A percentile compares a stretch with the other conserved stretches of the same genome.
Evolutionary conservation across 345 rosid species (phyloP).

Genomic region (Sonneratia alba): DNA sequence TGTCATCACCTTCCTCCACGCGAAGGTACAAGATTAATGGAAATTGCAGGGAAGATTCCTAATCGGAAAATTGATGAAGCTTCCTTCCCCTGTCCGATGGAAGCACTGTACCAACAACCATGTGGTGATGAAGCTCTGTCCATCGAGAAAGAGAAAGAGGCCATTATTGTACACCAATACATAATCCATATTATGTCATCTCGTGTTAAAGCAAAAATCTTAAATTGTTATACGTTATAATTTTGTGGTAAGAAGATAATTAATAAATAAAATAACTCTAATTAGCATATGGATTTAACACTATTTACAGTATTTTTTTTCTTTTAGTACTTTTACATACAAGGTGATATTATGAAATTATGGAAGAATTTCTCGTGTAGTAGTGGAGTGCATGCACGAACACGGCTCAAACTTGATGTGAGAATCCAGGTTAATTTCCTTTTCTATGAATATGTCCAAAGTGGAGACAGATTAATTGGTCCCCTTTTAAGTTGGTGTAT

Average conservation of each 20-base stretch:
- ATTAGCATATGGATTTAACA: no score
- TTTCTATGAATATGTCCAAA: constrained; percentile 1
- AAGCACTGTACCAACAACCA: not conserved
- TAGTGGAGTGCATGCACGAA: not conserved
- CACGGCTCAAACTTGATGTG: not conserved
- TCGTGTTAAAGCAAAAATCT: no score
- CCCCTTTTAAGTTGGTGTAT: not conserved
- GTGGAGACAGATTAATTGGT: not conserved
- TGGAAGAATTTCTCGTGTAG: no score
- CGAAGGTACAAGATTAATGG: not conserved
- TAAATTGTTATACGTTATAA: no score
- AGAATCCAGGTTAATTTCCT: not conserved
- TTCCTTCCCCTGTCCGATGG: not conserved
- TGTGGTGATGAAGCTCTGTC: not conserved
- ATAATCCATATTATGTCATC: no score
- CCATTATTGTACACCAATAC: no score
- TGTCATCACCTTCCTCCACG: not conserved
- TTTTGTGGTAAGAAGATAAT: no score
- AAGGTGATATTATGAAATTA: no score
- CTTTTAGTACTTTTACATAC: not conserved
- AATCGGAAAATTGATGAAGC: not conserved
- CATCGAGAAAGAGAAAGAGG: not conserved
- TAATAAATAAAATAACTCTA: no score
- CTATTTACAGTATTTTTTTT: not conserved
- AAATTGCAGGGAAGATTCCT: constrained; percentile 5